These are phyloP conservation scores for Cordyceps fumosorosea DNA, from an alignment of 2,329 filamentous ascomycete species.

Conservation along the genomic window DNA sequence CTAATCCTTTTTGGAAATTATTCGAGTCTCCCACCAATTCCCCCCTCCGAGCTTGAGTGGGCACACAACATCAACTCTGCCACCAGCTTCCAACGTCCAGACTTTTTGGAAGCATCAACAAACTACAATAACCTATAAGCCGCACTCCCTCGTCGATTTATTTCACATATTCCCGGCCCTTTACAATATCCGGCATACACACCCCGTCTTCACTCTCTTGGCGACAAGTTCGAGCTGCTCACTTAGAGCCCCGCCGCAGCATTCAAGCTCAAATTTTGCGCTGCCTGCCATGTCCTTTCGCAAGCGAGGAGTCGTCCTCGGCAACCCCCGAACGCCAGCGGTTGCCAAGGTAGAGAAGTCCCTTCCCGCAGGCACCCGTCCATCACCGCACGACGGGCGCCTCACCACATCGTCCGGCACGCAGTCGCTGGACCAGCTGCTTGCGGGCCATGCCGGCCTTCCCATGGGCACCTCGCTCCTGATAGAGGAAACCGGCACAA, in stretches of 20 bases:
- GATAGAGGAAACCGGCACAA: slow-evolving; percentile 84
- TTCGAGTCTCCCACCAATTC: too few species aligned
- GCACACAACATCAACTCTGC: background rate
- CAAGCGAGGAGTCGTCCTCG: slow-evolving; percentile 49
- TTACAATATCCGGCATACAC: background rate
- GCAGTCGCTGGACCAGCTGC: slow-evolving; percentile 71
- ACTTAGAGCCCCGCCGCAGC: background rate
- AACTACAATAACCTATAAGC: background rate
- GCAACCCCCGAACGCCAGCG: slow-evolving; percentile 21
- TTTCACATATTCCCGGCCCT: background rate
- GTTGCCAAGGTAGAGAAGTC: slow-evolving; percentile 27
- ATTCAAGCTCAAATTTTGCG: background rate
- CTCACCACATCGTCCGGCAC: slow-evolving; percentile 88
- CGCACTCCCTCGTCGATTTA: background rate
- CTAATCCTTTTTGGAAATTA: too few species aligned
- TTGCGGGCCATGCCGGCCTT: slow-evolving; percentile 82
- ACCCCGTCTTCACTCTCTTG: background rate
- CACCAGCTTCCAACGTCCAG: background rate
- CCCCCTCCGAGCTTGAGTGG: background rate
- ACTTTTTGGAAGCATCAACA: background rate
- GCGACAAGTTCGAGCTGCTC: background rate
- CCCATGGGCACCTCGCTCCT: slow-evolving; percentile 74
- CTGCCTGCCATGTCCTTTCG: slow-evolving; percentile 47
- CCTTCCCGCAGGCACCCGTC: slow-evolving; percentile 53
- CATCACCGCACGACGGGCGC: slow-evolving; percentile 83